Conservation (phyloP, 805 yeast genomes). For the Priceomyces medius region DNA sequence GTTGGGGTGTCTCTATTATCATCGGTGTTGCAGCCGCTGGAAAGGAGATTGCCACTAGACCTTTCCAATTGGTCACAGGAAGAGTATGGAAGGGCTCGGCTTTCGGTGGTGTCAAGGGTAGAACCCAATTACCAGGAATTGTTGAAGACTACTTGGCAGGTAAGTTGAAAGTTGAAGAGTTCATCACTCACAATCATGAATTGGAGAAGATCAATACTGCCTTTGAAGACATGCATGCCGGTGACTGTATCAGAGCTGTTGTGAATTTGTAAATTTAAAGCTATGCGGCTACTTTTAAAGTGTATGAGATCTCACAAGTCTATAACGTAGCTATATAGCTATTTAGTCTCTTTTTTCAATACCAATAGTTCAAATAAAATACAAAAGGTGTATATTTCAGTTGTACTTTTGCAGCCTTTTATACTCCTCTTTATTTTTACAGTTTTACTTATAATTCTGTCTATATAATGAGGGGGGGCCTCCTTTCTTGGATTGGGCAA, state of each 20-base stretch:
- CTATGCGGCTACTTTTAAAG: too few species aligned
- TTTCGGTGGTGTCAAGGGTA: conserved; percentile 98
- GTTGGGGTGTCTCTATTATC: conserved; percentile 95
- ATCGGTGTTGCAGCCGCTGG: conserved; percentile 99
- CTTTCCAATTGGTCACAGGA: conserved; percentile 98
- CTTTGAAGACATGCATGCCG: conserved; percentile 91
- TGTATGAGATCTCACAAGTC: too few species aligned
- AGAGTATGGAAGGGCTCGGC: conserved; percentile 99
- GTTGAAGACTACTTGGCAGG: conserved; percentile 85
- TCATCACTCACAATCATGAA: conserved; percentile 85
- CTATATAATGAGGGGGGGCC: too few species aligned
- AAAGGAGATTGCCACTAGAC: conserved; percentile 92
- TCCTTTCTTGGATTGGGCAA: too few species aligned
- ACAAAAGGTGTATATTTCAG: too few species aligned
- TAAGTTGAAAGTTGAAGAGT: conserved; percentile 85
- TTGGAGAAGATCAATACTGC: conserved; percentile 81
- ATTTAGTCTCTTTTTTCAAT: too few species aligned
- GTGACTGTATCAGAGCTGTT: conserved; percentile 93
- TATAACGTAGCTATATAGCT: too few species aligned
- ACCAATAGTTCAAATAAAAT: too few species aligned
- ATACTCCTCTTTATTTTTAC: too few species aligned
- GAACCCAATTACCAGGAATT: conserved; percentile 88
- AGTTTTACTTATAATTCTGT: too few species aligned
- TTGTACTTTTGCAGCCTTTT: too few species aligned
- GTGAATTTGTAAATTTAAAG: conserved; percentile 50